Conservation (phyloP, 2,329 filamentous ascomycete genomes). For the Hyphodiscus sp. region DNA sequence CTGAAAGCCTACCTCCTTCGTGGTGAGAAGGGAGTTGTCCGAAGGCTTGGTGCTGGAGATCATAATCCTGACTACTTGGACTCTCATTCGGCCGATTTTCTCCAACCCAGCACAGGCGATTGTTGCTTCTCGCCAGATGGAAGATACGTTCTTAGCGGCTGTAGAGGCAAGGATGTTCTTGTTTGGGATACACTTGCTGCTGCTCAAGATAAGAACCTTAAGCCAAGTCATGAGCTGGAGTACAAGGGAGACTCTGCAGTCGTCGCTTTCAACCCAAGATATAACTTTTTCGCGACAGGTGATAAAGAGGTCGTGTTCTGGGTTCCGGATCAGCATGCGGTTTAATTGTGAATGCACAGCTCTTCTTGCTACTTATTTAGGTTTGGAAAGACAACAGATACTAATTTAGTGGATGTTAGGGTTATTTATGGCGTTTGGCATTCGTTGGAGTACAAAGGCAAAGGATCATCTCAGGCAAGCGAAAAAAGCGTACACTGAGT, state of each 20-base stretch:
- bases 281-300: constrained; percentile 85
- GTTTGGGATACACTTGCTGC: constrained; percentile 75
- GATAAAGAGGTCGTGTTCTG: constrained; percentile 79
- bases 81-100: constrained; percentile 24
- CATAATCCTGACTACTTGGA: constrained; percentile 23
- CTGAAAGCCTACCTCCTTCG: constrained; percentile 67
- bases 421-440: not conserved
- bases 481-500: too few relatives aligned
- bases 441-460: not conserved
- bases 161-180: constrained; percentile 59
- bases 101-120: constrained; percentile 61
- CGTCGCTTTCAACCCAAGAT: constrained; percentile 82
- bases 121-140: constrained; percentile 88
- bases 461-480: too few relatives aligned
- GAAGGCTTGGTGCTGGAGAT: constrained; percentile 49
- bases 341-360: not conserved
- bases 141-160: constrained; percentile 80
- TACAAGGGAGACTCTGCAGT: constrained; percentile 65
- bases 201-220: constrained; percentile 50
- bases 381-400: not conserved
- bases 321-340: constrained; percentile 55
- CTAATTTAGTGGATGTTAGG: not conserved
- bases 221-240: constrained; percentile 57
- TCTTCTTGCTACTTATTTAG: not conserved
- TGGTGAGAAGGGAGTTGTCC: constrained; percentile 44